Conservation (phyloP, 495 filamentous ascomycete species). For the Wilcoxina mikolae region DNA sequence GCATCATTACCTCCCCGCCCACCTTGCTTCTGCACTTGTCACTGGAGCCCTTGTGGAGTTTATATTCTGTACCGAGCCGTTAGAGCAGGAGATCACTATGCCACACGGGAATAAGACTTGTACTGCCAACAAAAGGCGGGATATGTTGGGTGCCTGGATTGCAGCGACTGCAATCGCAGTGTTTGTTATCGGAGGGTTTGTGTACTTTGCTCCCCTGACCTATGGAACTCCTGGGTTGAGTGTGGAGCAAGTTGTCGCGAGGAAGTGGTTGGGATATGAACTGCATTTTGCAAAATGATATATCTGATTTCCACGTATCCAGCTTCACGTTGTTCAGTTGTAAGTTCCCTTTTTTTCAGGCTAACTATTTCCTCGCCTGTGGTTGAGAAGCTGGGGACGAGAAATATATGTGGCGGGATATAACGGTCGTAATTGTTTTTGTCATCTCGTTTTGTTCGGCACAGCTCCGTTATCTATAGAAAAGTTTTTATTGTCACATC, state of each 20-base stretch:
- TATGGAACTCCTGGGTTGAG: slow-evolving; percentile 89
- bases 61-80: slow-evolving; percentile 77
- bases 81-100: slow-evolving; percentile 34
- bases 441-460: too few species aligned
- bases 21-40: slow-evolving; percentile 82
- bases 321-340: too few species aligned
- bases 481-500: too few species aligned
- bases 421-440: too few species aligned
- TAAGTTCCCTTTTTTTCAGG: too few species aligned
- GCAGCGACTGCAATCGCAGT: slow-evolving; percentile 55
- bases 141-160: slow-evolving; percentile 60
- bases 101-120: slow-evolving; percentile 40
- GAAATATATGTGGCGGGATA: too few species aligned
- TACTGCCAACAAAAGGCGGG: slow-evolving; percentile 39
- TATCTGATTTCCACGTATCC: too few species aligned
- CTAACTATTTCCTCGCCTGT: too few species aligned
- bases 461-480: too few species aligned
- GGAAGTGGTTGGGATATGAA: slow-evolving; percentile 95
- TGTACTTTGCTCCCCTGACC: slow-evolving; percentile 85
- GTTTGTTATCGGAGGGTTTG: slow-evolving; percentile 61
- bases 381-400: too few species aligned
- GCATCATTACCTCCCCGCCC: slow-evolving; percentile 90
- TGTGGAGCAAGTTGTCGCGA: slow-evolving; percentile 60
- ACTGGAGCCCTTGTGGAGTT: slow-evolving; percentile 95
- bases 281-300: slow-evolving; percentile 99